phyloP scores from a whole-genome alignment of 2,329 filamentous ascomycete genomes.

The Chaetomiaceae sp. region DNA sequence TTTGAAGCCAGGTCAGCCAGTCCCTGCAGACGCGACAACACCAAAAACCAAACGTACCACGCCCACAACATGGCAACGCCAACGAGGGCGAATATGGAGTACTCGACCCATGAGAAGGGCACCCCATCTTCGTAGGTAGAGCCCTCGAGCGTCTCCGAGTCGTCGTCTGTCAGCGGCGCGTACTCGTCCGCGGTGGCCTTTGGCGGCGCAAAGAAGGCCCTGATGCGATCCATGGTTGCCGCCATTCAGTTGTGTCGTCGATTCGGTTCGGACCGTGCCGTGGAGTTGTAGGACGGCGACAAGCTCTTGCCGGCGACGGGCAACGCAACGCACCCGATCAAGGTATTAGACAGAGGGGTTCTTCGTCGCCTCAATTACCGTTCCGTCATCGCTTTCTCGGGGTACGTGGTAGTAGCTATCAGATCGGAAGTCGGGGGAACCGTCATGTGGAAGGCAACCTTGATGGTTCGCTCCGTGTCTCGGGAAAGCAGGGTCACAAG shows the following conservation, averaged over 20 bases:
- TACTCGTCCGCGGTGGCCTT: slow-evolving; percentile 28
- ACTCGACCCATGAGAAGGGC: slow-evolving; percentile 80
- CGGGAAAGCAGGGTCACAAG: too few species aligned
- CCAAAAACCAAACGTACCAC: slow-evolving; percentile 56
- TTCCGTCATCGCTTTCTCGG: too few species aligned
- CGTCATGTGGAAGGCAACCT: not conserved
- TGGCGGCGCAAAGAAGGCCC: slow-evolving; percentile 31
- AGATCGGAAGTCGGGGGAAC: not conserved
- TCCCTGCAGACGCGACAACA: not conserved
- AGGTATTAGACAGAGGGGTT: too few species aligned
- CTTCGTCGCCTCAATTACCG: too few species aligned
- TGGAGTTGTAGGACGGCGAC: too few species aligned
- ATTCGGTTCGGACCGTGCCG: too few species aligned
- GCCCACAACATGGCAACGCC: slow-evolving; percentile 97
- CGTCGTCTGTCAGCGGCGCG: slow-evolving; percentile 29
- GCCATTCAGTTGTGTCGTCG: too few species aligned
- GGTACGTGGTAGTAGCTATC: too few species aligned
- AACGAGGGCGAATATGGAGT: slow-evolving; percentile 76
- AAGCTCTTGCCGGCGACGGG: too few species aligned
- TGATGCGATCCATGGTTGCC: slow-evolving; percentile 36
- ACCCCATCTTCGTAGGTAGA: slow-evolving; percentile 34
- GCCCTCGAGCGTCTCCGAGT: slow-evolving; percentile 27
- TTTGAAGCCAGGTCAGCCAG: slow-evolving; percentile 2
- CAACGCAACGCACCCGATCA: too few species aligned
- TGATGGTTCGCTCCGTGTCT: not conserved